Evolutionary conservation across 2,329 filamentous ascomycete genomes (phyloP).

Genomic region (Epichloe aotearoae): DNA sequence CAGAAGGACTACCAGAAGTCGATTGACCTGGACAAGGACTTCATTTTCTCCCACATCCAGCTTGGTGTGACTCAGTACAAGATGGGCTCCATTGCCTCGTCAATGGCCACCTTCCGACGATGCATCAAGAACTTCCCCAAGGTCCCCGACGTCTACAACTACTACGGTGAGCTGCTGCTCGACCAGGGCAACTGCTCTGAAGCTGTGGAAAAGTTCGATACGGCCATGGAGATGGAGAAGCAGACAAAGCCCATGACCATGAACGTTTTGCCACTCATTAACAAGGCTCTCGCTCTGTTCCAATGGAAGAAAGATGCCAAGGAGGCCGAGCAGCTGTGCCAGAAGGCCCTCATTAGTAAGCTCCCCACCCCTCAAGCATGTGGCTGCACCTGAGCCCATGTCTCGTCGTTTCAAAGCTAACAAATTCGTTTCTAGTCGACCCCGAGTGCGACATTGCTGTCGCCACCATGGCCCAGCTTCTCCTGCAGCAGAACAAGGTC

Average conservation of each 20-base stretch:
- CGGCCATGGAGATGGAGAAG: constrained; percentile 97
- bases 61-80: constrained; percentile 99
- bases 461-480: constrained; percentile 93
- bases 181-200: constrained; percentile 94
- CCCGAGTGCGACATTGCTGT: constrained; percentile 98
- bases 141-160: constrained; percentile 97
- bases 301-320: constrained; percentile 96
- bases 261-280: constrained; percentile 95
- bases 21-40: constrained; percentile 87
- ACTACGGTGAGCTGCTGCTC: constrained; percentile 92
- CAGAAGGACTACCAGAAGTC: constrained; percentile 99
- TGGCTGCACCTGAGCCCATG: neutral
- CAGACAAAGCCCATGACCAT: constrained; percentile 85
- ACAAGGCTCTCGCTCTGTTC: constrained; percentile 94
- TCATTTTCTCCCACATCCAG: constrained; percentile 99
- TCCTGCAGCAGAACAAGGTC: constrained; percentile 96
- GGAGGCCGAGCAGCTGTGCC: constrained; percentile 90
- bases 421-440: constrained; percentile 51
- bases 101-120: constrained; percentile 94
- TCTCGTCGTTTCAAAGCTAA: neutral
- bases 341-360: constrained; percentile 94
- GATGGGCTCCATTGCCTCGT: constrained; percentile 95
- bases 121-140: constrained; percentile 98
- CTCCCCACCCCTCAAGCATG: constrained; percentile 13
- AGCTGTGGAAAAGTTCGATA: constrained; percentile 96